phyloP scores from a whole-genome alignment of 441 rosid genomes.

The Pelargonium citronellum region DNA sequence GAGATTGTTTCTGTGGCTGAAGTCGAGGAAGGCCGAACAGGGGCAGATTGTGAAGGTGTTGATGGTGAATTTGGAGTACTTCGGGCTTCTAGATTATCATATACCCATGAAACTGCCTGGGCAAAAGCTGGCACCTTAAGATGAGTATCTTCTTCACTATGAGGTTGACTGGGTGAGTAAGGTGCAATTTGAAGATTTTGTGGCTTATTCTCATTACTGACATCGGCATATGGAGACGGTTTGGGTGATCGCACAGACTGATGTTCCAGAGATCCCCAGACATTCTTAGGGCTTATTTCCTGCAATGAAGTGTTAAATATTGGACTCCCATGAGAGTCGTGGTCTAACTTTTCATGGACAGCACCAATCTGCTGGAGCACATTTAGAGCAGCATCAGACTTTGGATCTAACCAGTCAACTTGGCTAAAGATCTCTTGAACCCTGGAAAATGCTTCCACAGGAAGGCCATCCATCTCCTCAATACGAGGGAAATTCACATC shows the following conservation, averaged over 20 bases:
- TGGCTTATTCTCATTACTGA: conserved; percentile 23
- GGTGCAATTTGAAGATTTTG: conserved; percentile 26
- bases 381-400: conserved; percentile 61
- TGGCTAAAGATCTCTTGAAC: conserved; percentile 84
- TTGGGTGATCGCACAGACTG: conserved; percentile 26
- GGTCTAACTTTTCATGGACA: conserved; percentile 40
- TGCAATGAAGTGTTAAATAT: conserved; percentile 32
- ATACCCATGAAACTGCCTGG: conserved; percentile 16
- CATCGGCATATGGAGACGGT: conserved; percentile 25
- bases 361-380: conserved; percentile 67
- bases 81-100: conserved; percentile 24
- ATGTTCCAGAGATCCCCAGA: conserved; percentile 22
- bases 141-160: conserved; percentile 10
- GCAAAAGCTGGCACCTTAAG: conserved; percentile 17
- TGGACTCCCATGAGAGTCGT: conserved; percentile 21
- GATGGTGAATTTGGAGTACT: conserved; percentile 26
- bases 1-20: conserved; percentile 25
- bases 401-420: conserved; percentile 69
- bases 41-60: conserved; percentile 33
- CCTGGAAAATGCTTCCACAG: conserved; percentile 80
- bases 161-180: conserved; percentile 11
- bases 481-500: conserved; percentile 51
- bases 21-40: conserved; percentile 24
- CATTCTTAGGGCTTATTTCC: conserved; percentile 35
- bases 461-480: conserved; percentile 82